These are phyloP conservation scores for Porodaedalea pini DNA, from an alignment of 1,284 basidiomycete species.

Conservation along the genomic window DNA sequence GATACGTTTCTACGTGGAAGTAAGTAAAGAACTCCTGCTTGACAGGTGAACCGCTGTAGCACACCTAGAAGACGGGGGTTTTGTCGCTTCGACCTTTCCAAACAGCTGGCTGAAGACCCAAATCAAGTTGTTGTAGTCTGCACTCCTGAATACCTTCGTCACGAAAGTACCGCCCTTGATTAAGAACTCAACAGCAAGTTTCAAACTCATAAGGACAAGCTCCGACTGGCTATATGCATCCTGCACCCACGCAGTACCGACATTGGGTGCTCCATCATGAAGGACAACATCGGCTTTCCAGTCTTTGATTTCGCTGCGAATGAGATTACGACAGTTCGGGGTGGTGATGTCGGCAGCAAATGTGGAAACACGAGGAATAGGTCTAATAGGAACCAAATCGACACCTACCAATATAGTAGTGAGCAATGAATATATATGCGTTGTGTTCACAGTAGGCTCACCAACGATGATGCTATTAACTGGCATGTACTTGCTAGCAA, in stretches of 20 bases:
- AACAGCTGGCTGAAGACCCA: conserved; percentile 99
- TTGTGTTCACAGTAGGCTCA: conserved; percentile 33
- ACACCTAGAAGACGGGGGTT: conserved; percentile 94
- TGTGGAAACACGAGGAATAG: conserved; percentile 90
- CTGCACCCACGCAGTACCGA: conserved; percentile 99
- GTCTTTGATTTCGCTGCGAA: conserved; percentile 90
- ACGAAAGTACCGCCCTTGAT: conserved; percentile 93
- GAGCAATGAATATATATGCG: neutral
- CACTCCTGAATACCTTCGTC: conserved; percentile 98
- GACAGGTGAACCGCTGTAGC: conserved; percentile 24
- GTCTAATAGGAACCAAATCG: conserved; percentile 94
- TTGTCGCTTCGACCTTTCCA: conserved; percentile 95
- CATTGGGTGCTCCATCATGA: conserved; percentile 99
- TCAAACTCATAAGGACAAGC: conserved; percentile 93
- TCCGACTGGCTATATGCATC: conserved; percentile 98
- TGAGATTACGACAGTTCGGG: conserved; percentile 81
- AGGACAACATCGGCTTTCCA: conserved; percentile 99
- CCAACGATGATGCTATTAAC: conserved; percentile 93
- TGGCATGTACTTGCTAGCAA: conserved; percentile 98
- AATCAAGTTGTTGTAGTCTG: conserved; percentile 97
- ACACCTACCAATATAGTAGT: conserved; percentile 57
- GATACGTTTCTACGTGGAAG: conserved; percentile 81
- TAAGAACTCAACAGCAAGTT: conserved; percentile 95
- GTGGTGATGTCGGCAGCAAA: conserved; percentile 97
- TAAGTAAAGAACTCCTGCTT: conserved; percentile 2